A percentile compares a stretch with the other conserved stretches of the same genome.
Evolutionary conservation across 2,329 filamentous ascomycete genomes (phyloP).

Genomic region (Calonectria pauciramosa): DNA sequence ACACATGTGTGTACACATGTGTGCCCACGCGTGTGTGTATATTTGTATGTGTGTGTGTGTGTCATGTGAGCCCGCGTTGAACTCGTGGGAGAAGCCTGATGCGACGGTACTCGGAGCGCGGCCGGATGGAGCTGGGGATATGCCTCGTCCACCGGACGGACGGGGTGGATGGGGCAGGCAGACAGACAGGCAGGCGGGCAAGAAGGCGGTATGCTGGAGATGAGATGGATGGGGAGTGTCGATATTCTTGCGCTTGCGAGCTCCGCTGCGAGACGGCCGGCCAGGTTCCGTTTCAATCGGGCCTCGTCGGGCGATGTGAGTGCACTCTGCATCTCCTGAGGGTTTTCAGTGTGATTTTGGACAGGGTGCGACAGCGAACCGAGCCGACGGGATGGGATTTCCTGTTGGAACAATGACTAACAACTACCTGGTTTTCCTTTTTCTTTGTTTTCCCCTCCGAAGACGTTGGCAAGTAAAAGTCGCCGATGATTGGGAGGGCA

Average conservation of each 20-base stretch:
- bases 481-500: not conserved
- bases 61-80: conserved; percentile 6
- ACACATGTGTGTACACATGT: not conserved
- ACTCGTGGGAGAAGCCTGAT: conserved; percentile 1
- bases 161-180: not conserved
- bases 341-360: not conserved
- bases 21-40: not conserved
- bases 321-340: not conserved
- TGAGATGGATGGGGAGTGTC: conserved; percentile 3
- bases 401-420: not conserved
- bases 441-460: not conserved
- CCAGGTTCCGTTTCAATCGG: not conserved
- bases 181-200: not conserved
- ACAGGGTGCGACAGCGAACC: not conserved
- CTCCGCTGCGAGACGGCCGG: not conserved
- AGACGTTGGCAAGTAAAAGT: not conserved
- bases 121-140: not conserved
- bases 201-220: not conserved
- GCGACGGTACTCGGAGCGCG: conserved; percentile 1
- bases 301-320: not conserved
- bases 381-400: not conserved
- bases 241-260: not conserved
- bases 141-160: not conserved
- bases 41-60: not conserved
- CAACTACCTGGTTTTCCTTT: not conserved